phyloP scores from a whole-genome alignment of 345 rosid genomes.

The Kernera saxatilis region DNA sequence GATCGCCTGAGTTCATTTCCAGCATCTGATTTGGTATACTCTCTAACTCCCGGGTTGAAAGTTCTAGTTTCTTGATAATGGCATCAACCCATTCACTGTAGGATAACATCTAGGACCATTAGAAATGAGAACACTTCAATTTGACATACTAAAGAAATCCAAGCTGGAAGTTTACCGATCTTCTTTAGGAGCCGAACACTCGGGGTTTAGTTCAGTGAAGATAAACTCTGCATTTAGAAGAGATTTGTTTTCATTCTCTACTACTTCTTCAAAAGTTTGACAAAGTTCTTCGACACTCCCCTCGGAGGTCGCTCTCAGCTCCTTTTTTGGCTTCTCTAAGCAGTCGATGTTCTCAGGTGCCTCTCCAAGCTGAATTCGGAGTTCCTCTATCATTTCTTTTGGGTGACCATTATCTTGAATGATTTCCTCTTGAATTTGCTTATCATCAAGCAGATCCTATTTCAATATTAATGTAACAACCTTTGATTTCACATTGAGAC shows the following conservation, averaged over 20 bases:
- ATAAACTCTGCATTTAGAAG: constrained; percentile 14
- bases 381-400: constrained; percentile 41
- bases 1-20: background rate
- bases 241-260: constrained; percentile 26
- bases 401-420: constrained; percentile 39
- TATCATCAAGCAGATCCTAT: constrained; percentile 44
- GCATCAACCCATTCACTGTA: constrained; percentile 34
- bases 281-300: constrained; percentile 19
- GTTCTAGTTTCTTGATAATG: constrained; percentile 33
- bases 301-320: constrained; percentile 35
- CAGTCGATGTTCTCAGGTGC: constrained; percentile 16
- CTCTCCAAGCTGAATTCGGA: constrained; percentile 33
- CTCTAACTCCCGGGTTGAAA: constrained; percentile 35
- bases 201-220: constrained; percentile 30
- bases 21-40: background rate
- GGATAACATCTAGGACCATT: background rate
- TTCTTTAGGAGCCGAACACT: constrained; percentile 22
- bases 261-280: background rate
- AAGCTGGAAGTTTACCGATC: constrained; percentile 34
- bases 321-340: constrained; percentile 41
- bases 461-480: constrained; percentile 53
- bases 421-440: constrained; percentile 42
- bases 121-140: background rate
- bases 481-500: constrained; percentile 59
- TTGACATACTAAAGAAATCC: background rate